These are phyloP conservation scores for Quercus parvula DNA, from an alignment of 306 rosid genomes.

Conservation along the genomic window DNA sequence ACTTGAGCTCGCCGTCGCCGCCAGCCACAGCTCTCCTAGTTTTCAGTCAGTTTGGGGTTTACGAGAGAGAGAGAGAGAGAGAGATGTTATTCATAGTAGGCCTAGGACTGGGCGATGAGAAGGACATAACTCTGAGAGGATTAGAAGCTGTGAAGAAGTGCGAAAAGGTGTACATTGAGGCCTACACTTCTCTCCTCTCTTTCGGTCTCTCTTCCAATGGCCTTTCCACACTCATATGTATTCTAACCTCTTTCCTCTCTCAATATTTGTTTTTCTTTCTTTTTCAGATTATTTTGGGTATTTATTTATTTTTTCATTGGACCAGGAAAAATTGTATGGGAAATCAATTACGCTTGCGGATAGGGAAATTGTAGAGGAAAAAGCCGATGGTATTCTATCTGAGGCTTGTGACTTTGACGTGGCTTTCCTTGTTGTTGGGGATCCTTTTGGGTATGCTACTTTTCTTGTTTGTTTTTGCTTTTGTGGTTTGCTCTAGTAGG, in stretches of 20 bases:
- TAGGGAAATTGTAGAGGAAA: conserved; percentile 92
- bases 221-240: conserved; percentile 53
- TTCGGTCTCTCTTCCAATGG: conserved; percentile 80
- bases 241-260: background rate
- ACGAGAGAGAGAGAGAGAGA: conserved; percentile 2
- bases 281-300: background rate
- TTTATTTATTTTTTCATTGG: background rate
- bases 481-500: background rate
- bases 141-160: conserved; percentile 77
- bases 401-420: conserved; percentile 42
- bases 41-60: no score
- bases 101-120: conserved; percentile 81
- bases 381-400: conserved; percentile 38
- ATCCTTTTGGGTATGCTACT: conserved; percentile 49
- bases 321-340: conserved; percentile 70
- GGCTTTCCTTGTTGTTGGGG: conserved; percentile 58
- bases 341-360: conserved; percentile 70
- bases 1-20: no score
- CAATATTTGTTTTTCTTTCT: background rate
- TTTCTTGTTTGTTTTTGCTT: background rate
- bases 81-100: conserved; percentile 78
- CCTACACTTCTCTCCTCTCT: conserved; percentile 91
- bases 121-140: conserved; percentile 76
- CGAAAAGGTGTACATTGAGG: conserved; percentile 66
- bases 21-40: no score